phyloP scores from a whole-genome alignment of 495 filamentous ascomycete species.

The Aspergillus bridgeri region DNA sequence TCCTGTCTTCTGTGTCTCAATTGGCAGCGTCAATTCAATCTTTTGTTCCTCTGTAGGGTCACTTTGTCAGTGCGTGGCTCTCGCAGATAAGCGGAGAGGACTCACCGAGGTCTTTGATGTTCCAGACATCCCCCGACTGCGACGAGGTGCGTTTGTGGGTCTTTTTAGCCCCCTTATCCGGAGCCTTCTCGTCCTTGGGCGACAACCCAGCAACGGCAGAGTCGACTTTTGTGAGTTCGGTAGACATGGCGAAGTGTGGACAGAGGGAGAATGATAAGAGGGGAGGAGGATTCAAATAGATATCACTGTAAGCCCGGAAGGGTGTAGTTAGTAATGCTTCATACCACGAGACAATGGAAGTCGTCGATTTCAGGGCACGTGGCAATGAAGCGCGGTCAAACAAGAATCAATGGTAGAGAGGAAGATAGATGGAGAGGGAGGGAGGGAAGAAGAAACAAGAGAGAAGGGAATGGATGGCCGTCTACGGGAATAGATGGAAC shows the following conservation, averaged over 20 bases:
- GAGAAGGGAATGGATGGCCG: slow-evolving; percentile 22
- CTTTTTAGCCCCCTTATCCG: slow-evolving; percentile 45
- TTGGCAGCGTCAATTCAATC: slow-evolving; percentile 72
- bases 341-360: not conserved
- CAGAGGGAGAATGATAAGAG: too few relatives aligned
- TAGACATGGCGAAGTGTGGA: slow-evolving; percentile 64
- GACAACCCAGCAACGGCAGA: slow-evolving; percentile 78
- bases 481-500: slow-evolving; percentile 16
- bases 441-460: slow-evolving; percentile 19
- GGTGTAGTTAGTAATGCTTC: not conserved
- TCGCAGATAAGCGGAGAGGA: slow-evolving; percentile 8
- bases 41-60: slow-evolving; percentile 61
- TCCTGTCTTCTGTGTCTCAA: slow-evolving; percentile 84
- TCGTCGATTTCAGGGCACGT: too few relatives aligned
- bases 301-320: not conserved
- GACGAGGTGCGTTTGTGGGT: slow-evolving; percentile 65
- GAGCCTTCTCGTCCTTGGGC: slow-evolving; percentile 56
- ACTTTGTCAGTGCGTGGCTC: not conserved
- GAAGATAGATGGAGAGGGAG: slow-evolving; percentile 18
- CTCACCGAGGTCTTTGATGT: slow-evolving; percentile 84
- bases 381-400: too few relatives aligned
- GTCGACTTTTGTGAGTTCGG: slow-evolving; percentile 78
- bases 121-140: slow-evolving; percentile 64
- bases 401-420: too few relatives aligned
- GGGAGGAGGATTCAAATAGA: slow-evolving; percentile 3